Evolutionary conservation across 176 grass and related monocot species (phyloP).

Genomic region (Alloteropsis semialata): DNA sequence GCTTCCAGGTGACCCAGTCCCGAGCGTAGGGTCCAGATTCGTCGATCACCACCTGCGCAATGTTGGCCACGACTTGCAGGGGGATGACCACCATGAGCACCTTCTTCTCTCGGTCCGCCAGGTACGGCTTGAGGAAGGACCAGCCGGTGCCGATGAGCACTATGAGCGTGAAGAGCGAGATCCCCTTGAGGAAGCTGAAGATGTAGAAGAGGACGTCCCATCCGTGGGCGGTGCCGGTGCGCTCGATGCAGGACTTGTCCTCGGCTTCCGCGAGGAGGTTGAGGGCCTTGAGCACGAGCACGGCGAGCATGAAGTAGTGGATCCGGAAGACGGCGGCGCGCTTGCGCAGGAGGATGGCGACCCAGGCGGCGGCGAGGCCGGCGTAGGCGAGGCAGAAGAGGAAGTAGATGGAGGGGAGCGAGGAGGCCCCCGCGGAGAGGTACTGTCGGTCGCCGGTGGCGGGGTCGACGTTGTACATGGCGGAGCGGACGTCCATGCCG

Average conservation of each 20-base stretch:
- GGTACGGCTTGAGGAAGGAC: constrained; percentile 69
- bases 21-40: constrained; percentile 51
- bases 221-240: constrained; percentile 57
- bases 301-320: constrained; percentile 7
- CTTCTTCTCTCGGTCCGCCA: constrained; percentile 68
- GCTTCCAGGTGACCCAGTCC: constrained; percentile 61
- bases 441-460: too few relatives aligned
- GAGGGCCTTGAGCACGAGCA: constrained; percentile 6
- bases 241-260: constrained; percentile 56
- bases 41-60: constrained; percentile 51
- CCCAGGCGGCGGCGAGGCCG: too few relatives aligned
- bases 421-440: too few relatives aligned
- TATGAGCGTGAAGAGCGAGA: constrained; percentile 65
- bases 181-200: constrained; percentile 67
- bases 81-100: constrained; percentile 63
- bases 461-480: too few relatives aligned
- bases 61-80: constrained; percentile 64
- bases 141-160: constrained; percentile 76
- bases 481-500: too few relatives aligned
- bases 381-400: too few relatives aligned
- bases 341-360: too few relatives aligned
- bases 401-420: too few relatives aligned
- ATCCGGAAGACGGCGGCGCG: too few relatives aligned
- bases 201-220: constrained; percentile 83
- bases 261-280: constrained; percentile 60